These are phyloP conservation scores for Aristolochia californica DNA, from an alignment of 164 flowering plant species.

Conservation along the genomic window DNA sequence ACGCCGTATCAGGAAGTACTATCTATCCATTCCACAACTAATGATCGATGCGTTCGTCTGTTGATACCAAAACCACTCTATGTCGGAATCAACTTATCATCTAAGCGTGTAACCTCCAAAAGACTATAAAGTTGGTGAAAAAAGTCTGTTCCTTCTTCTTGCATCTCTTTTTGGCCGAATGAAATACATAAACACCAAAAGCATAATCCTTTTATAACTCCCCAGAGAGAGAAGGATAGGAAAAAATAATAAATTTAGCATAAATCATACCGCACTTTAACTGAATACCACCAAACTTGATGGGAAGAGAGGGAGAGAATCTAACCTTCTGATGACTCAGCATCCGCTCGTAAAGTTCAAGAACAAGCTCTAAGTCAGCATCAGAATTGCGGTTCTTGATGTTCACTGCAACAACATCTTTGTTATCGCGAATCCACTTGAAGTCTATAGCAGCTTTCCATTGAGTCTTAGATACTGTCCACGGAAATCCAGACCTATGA, in stretches of 20 bases:
- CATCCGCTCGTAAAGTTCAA: constrained; percentile 59
- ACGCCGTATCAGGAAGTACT: too few species aligned
- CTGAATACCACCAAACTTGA: too few species aligned
- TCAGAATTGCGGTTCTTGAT: constrained; percentile 62
- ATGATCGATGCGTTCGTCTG: too few species aligned
- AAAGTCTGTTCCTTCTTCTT: too few species aligned
- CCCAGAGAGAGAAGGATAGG: background rate
- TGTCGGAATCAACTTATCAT: too few species aligned
- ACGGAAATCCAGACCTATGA: background rate
- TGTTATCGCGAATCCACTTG: constrained; percentile 89
- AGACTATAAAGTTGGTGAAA: too few species aligned
- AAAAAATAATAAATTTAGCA: background rate
- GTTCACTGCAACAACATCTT: constrained; percentile 54
- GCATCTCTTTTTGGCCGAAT: too few species aligned
- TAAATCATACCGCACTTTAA: too few species aligned
- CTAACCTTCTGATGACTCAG: constrained; percentile 70
- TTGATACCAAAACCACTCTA: too few species aligned
- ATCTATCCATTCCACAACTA: too few species aligned
- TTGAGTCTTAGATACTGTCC: constrained; percentile 41
- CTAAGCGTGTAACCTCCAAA: too few species aligned
- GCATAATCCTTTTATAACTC: background rate
- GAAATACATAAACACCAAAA: too few species aligned
- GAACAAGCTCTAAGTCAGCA: constrained; percentile 72
- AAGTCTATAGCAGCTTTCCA: constrained; percentile 92
- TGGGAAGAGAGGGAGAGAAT: background rate